These are phyloP conservation scores for Heliocybe sulcata DNA, from an alignment of 1,284 basidiomycete species.

Conservation along the genomic window DNA sequence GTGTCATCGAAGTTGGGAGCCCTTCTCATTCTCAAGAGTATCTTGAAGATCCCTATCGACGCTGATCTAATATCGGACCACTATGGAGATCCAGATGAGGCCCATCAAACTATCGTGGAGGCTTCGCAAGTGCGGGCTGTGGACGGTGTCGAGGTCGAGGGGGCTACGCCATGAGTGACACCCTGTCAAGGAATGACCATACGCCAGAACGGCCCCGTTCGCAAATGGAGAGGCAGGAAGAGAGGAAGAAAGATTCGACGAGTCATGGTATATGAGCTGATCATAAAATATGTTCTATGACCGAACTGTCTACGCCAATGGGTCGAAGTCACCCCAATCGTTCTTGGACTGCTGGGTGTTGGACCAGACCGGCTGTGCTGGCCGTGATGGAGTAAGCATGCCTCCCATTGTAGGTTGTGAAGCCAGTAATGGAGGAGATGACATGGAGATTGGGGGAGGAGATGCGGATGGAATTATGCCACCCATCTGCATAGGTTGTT, in stretches of 20 bases:
- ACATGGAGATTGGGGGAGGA: constrained; percentile 13
- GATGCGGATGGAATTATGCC: neutral
- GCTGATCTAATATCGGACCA: constrained; percentile 31
- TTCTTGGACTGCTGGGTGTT: constrained; percentile 40
- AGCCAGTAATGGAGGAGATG: constrained; percentile 28
- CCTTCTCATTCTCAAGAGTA: constrained; percentile 51
- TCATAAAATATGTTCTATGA: neutral
- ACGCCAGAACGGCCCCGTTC: too few relatives aligned
- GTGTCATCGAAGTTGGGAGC: constrained; percentile 73
- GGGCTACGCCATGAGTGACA: constrained; percentile 6
- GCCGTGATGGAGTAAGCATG: constrained; percentile 52
- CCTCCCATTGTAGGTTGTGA: constrained; percentile 37
- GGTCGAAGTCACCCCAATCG: constrained; percentile 78
- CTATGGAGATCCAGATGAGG: constrained; percentile 8
- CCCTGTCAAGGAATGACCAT: too few relatives aligned
- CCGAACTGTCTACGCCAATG: constrained; percentile 47
- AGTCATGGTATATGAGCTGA: neutral
- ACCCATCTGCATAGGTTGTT: constrained; percentile 18
- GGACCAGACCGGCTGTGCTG: constrained; percentile 41
- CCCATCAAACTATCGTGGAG: constrained; percentile 46
- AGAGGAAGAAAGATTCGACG: too few relatives aligned
- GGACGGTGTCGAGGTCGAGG: constrained; percentile 46
- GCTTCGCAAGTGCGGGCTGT: constrained; percentile 39
- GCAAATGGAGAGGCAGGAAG: too few relatives aligned
- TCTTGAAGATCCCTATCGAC: constrained; percentile 52